Conservation (phyloP, 164 flowering plant genomes). For the Houttuynia cordata region DNA sequence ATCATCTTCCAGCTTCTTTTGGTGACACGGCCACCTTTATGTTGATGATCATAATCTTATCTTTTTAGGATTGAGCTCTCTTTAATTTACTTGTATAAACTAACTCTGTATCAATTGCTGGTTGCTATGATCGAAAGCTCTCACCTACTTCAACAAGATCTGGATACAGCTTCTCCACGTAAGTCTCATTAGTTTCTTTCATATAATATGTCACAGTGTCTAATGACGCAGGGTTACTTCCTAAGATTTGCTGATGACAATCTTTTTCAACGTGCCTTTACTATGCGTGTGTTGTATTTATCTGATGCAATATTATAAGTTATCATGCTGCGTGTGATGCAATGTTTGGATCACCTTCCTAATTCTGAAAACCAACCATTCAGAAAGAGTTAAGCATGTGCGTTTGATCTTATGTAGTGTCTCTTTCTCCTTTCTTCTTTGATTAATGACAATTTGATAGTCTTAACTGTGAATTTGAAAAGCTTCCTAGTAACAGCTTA, state of each 20-base stretch:
- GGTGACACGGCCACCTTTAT: not conserved
- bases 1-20: not conserved
- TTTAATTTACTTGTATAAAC: too few relatives aligned
- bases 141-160: not conserved
- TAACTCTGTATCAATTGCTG: not conserved
- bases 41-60: not conserved
- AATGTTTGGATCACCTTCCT: too few relatives aligned
- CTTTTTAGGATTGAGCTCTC: not conserved
- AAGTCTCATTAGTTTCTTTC: not conserved
- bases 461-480: not conserved
- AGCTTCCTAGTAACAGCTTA: not conserved
- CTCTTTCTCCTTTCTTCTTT: not conserved
- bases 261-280: not conserved
- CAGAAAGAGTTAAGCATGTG: not conserved
- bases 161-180: not conserved
- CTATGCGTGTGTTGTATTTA: not conserved
- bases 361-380: not conserved
- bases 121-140: not conserved
- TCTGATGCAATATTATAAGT: not conserved
- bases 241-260: not conserved
- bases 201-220: not conserved
- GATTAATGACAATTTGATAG: not conserved
- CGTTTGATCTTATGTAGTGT: not conserved
- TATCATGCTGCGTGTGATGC: not conserved
- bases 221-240: not conserved